Conservation (phyloP, 805 yeast genomes). For the Pichia membranifaciens region DNA sequence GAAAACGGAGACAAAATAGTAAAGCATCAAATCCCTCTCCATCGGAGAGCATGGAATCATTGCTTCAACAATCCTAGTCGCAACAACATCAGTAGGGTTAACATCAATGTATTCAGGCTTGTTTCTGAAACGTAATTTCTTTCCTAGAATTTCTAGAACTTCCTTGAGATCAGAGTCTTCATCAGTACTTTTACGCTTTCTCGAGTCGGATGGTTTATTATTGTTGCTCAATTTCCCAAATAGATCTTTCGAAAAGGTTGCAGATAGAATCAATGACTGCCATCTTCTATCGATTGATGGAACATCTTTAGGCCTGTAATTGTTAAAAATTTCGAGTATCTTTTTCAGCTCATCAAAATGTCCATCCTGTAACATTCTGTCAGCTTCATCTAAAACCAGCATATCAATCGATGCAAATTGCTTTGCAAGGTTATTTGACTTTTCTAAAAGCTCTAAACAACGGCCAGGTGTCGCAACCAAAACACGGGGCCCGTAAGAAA, state of each 20-base stretch:
- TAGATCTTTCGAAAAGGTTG: constrained; percentile 81
- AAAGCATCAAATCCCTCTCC: constrained; percentile 84
- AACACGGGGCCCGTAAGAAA: constrained; percentile 68
- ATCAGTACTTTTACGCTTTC: constrained; percentile 24
- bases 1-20: constrained; percentile 78
- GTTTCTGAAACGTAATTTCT: constrained; percentile 64
- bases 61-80: constrained; percentile 73
- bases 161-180: constrained; percentile 40
- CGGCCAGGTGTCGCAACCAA: constrained; percentile 96
- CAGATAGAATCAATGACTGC: constrained; percentile 93
- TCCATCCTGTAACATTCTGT: constrained; percentile 88
- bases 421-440: constrained; percentile 40
- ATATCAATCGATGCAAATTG: constrained; percentile 43
- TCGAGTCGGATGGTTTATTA: constrained; percentile 27
- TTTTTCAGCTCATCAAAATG: constrained; percentile 91
- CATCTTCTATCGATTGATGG: constrained; percentile 26
- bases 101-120: constrained; percentile 73
- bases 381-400: constrained; percentile 89
- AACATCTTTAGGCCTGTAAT: constrained; percentile 38
- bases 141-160: constrained; percentile 57
- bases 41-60: constrained; percentile 85
- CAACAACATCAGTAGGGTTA: constrained; percentile 77
- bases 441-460: constrained; percentile 72
- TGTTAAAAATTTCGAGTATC: constrained; percentile 59
- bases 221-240: constrained; percentile 64